Evolutionary conservation across 805 yeast species (phyloP).

Genomic region (Sugiyamaella qingdaonensis): DNA sequence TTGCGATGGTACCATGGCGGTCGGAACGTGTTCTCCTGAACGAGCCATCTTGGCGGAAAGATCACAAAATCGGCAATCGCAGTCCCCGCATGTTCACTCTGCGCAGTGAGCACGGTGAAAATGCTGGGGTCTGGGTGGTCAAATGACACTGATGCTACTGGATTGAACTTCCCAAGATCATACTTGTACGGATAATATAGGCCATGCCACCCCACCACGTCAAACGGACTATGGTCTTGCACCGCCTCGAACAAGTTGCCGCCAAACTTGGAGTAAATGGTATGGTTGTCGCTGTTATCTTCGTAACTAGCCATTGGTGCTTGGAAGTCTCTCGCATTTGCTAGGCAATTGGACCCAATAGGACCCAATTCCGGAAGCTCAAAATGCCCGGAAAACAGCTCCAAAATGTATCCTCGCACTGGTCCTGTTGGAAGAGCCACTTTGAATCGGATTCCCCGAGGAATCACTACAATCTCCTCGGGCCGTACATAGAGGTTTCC

Average conservation of each 20-base stretch:
- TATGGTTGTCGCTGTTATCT: slow-evolving; percentile 11
- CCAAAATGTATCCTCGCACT: slow-evolving; percentile 26
- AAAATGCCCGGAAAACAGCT: slow-evolving; percentile 26
- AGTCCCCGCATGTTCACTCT: slow-evolving; percentile 23
- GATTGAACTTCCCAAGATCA: slow-evolving; percentile 26
- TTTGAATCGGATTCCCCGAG: slow-evolving; percentile 25
- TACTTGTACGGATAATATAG: slow-evolving; percentile 29
- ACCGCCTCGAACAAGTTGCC: slow-evolving; percentile 15
- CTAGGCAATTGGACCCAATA: slow-evolving; percentile 29
- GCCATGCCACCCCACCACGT: slow-evolving; percentile 31
- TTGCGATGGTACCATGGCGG: slow-evolving; percentile 31
- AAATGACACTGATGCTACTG: slow-evolving; percentile 28
- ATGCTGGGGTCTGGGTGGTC: slow-evolving; percentile 32
- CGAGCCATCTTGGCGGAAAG: slow-evolving; percentile 31
- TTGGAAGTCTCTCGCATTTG: slow-evolving; percentile 28
- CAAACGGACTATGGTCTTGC: slow-evolving; percentile 27
- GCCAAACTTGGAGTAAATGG: slow-evolving; percentile 15
- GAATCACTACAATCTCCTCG: slow-evolving; percentile 27
- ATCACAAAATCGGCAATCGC: slow-evolving; percentile 30
- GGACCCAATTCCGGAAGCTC: slow-evolving; percentile 31
- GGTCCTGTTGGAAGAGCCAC: slow-evolving; percentile 21
- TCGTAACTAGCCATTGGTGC: slow-evolving; percentile 28
- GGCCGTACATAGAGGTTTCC: slow-evolving; percentile 27
- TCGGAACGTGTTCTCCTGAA: slow-evolving; percentile 29
- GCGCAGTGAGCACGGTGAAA: slow-evolving; percentile 25